A percentile compares a stretch with the other conserved stretches of the same genome.
Evolutionary conservation across 2,329 filamentous ascomycete genomes (phyloP).

Genomic region (Penicillium corylophilum): DNA sequence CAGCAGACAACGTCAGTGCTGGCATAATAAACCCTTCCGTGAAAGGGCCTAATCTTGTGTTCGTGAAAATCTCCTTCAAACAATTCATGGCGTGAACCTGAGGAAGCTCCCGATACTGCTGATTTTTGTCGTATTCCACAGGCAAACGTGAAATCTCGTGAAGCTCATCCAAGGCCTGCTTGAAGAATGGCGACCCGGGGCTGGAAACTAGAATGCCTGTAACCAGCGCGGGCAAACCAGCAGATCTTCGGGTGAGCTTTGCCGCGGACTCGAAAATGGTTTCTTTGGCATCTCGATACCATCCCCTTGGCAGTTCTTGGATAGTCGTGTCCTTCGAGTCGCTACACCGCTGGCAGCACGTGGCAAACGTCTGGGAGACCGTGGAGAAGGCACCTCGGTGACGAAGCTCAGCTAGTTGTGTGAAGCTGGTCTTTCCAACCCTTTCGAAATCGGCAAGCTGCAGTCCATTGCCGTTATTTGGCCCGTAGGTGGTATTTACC

Average conservation of each 20-base stretch:
- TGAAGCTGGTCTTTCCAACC: conserved; percentile 74
- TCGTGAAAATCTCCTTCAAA: conserved; percentile 87
- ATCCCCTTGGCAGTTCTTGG: conserved; percentile 57
- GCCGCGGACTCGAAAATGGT: conserved; percentile 74
- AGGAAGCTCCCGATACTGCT: conserved; percentile 61
- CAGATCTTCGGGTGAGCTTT: conserved; percentile 81
- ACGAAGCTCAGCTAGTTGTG: conserved; percentile 76
- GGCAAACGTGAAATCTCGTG: conserved; percentile 39
- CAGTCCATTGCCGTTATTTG: conserved; percentile 46
- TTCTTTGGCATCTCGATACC: conserved; percentile 67
- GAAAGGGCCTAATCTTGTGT: conserved; percentile 68
- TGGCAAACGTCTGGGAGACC: conserved; percentile 81
- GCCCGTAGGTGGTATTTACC: conserved; percentile 52
- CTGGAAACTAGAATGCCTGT: conserved; percentile 69
- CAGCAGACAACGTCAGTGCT: conserved; percentile 75
- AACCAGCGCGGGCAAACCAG: conserved; percentile 84
- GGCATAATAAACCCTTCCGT: conserved; percentile 73
- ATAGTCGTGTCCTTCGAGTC: conserved; percentile 50
- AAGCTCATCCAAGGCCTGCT: conserved; percentile 43
- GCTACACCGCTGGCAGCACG: conserved; percentile 69
- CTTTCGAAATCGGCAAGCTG: conserved; percentile 59
- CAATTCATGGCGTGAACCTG: conserved; percentile 97
- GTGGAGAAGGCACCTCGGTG: conserved; percentile 93
- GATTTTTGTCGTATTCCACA: conserved; percentile 27
- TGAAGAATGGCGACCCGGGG: conserved; percentile 52